A percentile compares a stretch with the other conserved stretches of the same genome.
phyloP scores from a whole-genome alignment of 768 basidiomycete genomes.

The Lentinula detonsa region DNA sequence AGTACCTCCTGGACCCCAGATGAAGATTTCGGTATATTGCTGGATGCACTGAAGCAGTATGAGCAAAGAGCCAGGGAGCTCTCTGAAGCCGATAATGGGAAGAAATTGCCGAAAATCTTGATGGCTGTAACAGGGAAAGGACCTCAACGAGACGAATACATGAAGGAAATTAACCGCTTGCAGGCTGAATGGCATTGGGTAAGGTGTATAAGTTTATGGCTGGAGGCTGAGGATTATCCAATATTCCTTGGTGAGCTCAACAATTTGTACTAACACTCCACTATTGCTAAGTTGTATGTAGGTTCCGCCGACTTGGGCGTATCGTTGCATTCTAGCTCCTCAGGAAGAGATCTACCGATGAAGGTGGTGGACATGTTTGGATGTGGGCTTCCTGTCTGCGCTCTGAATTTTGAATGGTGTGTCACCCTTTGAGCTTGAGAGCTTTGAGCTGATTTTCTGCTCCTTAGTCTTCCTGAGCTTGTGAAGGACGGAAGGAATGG shows the following conservation, averaged over 20 bases:
- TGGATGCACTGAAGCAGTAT: constrained; percentile 69
- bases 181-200: constrained; percentile 75
- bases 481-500: constrained; percentile 85
- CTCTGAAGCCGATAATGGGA: constrained; percentile 7
- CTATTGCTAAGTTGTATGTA: constrained; percentile 19
- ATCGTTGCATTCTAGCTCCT: constrained; percentile 86
- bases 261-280: background rate
- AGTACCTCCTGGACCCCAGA: constrained; percentile 98
- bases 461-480: constrained; percentile 71
- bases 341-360: constrained; percentile 92
- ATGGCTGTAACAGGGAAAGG: constrained; percentile 92
- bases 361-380: constrained; percentile 99
- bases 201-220: constrained; percentile 77
- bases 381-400: constrained; percentile 90
- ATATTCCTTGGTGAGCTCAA: constrained; percentile 52
- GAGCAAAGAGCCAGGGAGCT: constrained; percentile 46
- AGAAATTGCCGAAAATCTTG: constrained; percentile 64
- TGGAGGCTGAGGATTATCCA: constrained; percentile 89
- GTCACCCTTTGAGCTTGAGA: background rate
- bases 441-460: constrained; percentile 4
- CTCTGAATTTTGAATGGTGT: constrained; percentile 81
- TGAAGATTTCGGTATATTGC: constrained; percentile 85
- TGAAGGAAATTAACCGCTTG: constrained; percentile 54
- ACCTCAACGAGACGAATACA: constrained; percentile 67
- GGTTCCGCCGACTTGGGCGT: constrained; percentile 91